Conservation (phyloP, 2,329 filamentous ascomycete genomes). For the Ascochyta rabiei region DNA sequence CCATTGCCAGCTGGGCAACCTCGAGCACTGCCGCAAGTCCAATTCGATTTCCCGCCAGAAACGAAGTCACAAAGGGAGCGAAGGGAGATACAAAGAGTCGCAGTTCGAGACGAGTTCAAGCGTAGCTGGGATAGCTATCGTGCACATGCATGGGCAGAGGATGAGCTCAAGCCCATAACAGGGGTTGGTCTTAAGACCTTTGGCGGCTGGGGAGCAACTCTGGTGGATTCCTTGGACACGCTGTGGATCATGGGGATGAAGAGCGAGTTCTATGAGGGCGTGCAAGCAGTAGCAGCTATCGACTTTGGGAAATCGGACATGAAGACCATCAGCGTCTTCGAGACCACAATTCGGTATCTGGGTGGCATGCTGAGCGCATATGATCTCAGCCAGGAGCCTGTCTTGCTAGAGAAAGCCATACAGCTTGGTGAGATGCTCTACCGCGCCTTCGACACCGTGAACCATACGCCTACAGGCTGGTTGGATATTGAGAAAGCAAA, state of each 20-base stretch:
- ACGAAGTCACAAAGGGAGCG: conserved; percentile 27
- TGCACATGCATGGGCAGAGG: conserved; percentile 53
- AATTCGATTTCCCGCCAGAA: conserved; percentile 49
- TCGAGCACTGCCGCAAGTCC: conserved; percentile 48
- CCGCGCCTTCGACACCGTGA: conserved; percentile 55
- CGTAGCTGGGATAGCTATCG: conserved; percentile 54
- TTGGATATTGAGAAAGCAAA: conserved; percentile 49
- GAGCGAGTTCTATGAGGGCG: conserved; percentile 55
- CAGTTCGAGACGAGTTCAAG: conserved; percentile 51
- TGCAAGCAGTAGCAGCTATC: conserved; percentile 52
- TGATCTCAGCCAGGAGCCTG: conserved; percentile 43
- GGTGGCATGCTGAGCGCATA: conserved; percentile 48
- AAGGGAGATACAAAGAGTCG: conserved; percentile 41
- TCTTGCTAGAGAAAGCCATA: conserved; percentile 45
- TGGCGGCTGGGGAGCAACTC: conserved; percentile 56
- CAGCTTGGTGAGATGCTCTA: conserved; percentile 53
- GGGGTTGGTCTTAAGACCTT: conserved; percentile 50
- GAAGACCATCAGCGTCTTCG: conserved; percentile 56
- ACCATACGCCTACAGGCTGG: conserved; percentile 53
- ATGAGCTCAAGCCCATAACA: conserved; percentile 54
- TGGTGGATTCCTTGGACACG: conserved; percentile 55
- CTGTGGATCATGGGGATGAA: conserved; percentile 58
- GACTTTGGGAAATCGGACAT: conserved; percentile 51
- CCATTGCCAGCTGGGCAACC: conserved; percentile 47
- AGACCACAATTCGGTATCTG: conserved; percentile 55